Evolutionary conservation across 2,329 filamentous ascomycete genomes (phyloP).

Genomic region (Coniochaeta ligniaria): DNA sequence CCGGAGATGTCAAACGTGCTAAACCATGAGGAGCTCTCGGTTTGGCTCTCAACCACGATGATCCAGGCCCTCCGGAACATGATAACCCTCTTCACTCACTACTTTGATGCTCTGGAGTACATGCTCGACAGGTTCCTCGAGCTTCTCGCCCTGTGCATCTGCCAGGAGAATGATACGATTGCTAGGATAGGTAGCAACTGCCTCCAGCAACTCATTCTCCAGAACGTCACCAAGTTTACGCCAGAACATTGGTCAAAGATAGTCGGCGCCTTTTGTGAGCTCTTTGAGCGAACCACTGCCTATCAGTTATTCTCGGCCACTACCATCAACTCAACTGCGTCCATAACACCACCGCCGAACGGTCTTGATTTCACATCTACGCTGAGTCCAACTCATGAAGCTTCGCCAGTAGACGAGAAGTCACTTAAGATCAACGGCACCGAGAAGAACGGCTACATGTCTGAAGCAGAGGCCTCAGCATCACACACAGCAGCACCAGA

Average conservation of each 20-base stretch:
- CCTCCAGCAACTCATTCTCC: conserved; percentile 88
- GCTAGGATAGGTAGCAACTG: conserved; percentile 98
- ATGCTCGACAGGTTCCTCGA: conserved; percentile 98
- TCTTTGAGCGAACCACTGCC: conserved; percentile 91
- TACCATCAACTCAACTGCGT: conserved; percentile 45
- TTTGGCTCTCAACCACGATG: conserved; percentile 99
- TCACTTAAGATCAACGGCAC: conserved; percentile 54
- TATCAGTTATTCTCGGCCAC: conserved; percentile 91
- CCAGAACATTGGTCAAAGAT: conserved; percentile 88
- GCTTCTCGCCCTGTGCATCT: conserved; percentile 90
- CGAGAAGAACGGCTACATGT: conserved; percentile 31
- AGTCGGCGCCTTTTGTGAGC: conserved; percentile 88
- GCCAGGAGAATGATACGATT: conserved; percentile 98
- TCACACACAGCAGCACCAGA: conserved; percentile 19
- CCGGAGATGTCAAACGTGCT: conserved; percentile 94
- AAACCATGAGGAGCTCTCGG: conserved; percentile 93
- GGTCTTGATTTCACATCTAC: conserved; percentile 43
- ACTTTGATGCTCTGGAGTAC: conserved; percentile 91
- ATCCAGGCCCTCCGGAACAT: conserved; percentile 97
- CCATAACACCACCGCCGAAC: conserved; percentile 43
- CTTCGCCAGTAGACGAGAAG: conserved; percentile 39
- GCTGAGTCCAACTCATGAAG: conserved; percentile 32
- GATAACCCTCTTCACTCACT: conserved; percentile 98
- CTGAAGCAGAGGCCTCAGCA: conserved; percentile 13
- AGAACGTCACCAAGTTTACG: conserved; percentile 90